These are phyloP conservation scores for Platismatia glauca DNA, from an alignment of 495 filamentous ascomycete species.

Conservation along the genomic window DNA sequence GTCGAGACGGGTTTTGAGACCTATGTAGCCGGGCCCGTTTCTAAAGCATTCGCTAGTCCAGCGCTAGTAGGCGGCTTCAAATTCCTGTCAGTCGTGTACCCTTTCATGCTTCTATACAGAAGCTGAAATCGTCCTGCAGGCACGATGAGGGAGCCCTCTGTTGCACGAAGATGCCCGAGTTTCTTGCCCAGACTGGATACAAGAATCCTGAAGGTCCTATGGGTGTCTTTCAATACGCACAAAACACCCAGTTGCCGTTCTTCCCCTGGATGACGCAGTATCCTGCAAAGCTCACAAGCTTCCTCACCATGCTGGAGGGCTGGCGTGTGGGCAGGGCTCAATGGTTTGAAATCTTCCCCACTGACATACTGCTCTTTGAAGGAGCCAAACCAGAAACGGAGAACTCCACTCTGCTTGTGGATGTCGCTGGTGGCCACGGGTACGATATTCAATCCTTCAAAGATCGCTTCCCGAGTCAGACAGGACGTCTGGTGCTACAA, in stretches of 20 bases:
- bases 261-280: conserved; percentile 19
- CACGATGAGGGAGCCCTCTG: background rate
- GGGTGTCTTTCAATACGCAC: conserved; percentile 23
- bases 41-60: conserved; percentile 5
- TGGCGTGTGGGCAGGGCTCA: conserved; percentile 30
- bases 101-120: background rate
- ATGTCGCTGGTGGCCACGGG: conserved; percentile 23
- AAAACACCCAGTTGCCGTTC: conserved; percentile 23
- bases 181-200: conserved; percentile 30
- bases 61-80: background rate
- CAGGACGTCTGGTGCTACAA: conserved; percentile 22
- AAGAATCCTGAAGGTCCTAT: conserved; percentile 29
- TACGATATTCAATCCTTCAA: conserved; percentile 24
- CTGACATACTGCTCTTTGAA: conserved; percentile 29
- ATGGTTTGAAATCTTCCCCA: conserved; percentile 37
- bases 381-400: conserved; percentile 7
- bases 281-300: conserved; percentile 5
- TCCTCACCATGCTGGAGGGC: conserved; percentile 16
- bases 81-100: background rate
- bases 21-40: conserved; percentile 4
- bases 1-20: conserved; percentile 1
- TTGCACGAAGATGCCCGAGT: conserved; percentile 19
- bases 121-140: background rate
- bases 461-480: conserved; percentile 22
- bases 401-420: conserved; percentile 29